These are phyloP conservation scores for Boletellus sp. DNA, from an alignment of 768 basidiomycete species.

Conservation along the genomic window DNA sequence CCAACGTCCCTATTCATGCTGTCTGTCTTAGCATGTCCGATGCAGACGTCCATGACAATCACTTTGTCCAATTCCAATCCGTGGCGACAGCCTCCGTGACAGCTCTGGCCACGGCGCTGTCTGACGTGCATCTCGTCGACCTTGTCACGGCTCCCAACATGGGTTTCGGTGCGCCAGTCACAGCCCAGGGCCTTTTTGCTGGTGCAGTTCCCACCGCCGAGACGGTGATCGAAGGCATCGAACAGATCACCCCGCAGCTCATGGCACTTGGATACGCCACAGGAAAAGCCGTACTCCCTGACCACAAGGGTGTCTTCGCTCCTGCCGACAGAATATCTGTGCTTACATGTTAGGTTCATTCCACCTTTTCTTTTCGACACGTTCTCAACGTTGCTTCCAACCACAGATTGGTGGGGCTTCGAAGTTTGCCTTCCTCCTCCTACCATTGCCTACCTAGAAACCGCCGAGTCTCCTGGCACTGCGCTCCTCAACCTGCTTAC, in stretches of 20 bases:
- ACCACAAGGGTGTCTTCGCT: slow-evolving; percentile 67
- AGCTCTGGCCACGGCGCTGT: slow-evolving; percentile 47
- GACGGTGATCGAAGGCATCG: slow-evolving; percentile 64
- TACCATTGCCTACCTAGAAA: slow-evolving; percentile 56
- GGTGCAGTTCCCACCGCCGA: slow-evolving; percentile 75
- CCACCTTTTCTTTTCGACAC: neutral
- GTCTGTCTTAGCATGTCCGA: slow-evolving; percentile 69
- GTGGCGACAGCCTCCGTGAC: slow-evolving; percentile 50
- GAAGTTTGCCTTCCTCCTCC: slow-evolving; percentile 75
- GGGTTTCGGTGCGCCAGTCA: slow-evolving; percentile 73
- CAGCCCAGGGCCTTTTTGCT: slow-evolving; percentile 61
- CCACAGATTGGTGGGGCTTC: slow-evolving; percentile 85
- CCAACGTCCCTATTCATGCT: slow-evolving; percentile 62
- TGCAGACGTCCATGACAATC: slow-evolving; percentile 54
- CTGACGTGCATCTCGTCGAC: slow-evolving; percentile 59
- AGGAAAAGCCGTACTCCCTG: slow-evolving; percentile 57
- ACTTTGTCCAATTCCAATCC: slow-evolving; percentile 52
- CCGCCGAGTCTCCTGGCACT: slow-evolving; percentile 54
- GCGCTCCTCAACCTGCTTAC: slow-evolving; percentile 73
- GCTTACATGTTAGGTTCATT: slow-evolving; percentile 62
- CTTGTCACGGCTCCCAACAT: slow-evolving; percentile 59
- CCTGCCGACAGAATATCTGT: slow-evolving; percentile 76
- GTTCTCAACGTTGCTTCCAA: slow-evolving; percentile 8
- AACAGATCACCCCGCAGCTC: slow-evolving; percentile 70
- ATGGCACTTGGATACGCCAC: slow-evolving; percentile 78